A percentile compares a stretch with the other conserved stretches of the same genome.
Evolutionary conservation across 108 stramenopile species (phyloP).

Genomic region (Fistulifera pelliculosa): DNA sequence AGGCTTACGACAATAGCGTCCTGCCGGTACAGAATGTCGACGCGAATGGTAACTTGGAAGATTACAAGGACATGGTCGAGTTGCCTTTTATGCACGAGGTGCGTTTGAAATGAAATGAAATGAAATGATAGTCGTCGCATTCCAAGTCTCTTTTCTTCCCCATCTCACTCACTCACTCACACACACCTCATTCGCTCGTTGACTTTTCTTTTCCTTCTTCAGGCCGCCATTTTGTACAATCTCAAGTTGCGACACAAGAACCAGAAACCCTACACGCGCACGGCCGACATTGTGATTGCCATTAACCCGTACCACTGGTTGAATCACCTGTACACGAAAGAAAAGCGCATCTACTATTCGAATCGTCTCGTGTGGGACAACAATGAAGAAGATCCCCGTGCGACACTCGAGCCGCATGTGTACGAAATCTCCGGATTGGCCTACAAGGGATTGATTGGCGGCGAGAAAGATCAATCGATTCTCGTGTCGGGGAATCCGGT

Average conservation of each 20-base stretch:
- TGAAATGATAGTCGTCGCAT: too few relatives aligned
- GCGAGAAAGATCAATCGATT: slow-evolving; percentile 61
- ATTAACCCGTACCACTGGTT: slow-evolving; percentile 83
- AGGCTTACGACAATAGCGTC: slow-evolving; percentile 47
- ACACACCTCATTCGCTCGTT: too few relatives aligned
- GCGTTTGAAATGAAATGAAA: slow-evolving; percentile 55
- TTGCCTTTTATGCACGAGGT: slow-evolving; percentile 73
- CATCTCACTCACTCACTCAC: too few relatives aligned
- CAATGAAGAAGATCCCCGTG: slow-evolving; percentile 22
- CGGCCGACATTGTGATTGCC: slow-evolving; percentile 81
- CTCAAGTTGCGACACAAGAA: slow-evolving; percentile 51
- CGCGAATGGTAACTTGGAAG: slow-evolving; percentile 26
- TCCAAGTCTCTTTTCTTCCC: too few relatives aligned
- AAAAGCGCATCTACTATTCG: slow-evolving; percentile 37
- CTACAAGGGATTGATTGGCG: slow-evolving; percentile 36
- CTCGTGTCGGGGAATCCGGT: slow-evolving; percentile 76
- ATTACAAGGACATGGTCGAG: slow-evolving; percentile 53
- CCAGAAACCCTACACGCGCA: slow-evolving; percentile 71
- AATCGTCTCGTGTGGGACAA: slow-evolving; percentile 38
- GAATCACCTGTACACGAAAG: slow-evolving; percentile 42
- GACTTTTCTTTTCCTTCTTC: too few relatives aligned
- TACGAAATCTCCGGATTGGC: slow-evolving; percentile 52
- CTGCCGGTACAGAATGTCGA: slow-evolving; percentile 68
- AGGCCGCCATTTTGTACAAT: slow-evolving; percentile 82
- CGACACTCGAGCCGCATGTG: slow-evolving; percentile 42